phyloP scores from a whole-genome alignment of 495 filamentous ascomycete species.

The Aspergillus mulundensis region DNA sequence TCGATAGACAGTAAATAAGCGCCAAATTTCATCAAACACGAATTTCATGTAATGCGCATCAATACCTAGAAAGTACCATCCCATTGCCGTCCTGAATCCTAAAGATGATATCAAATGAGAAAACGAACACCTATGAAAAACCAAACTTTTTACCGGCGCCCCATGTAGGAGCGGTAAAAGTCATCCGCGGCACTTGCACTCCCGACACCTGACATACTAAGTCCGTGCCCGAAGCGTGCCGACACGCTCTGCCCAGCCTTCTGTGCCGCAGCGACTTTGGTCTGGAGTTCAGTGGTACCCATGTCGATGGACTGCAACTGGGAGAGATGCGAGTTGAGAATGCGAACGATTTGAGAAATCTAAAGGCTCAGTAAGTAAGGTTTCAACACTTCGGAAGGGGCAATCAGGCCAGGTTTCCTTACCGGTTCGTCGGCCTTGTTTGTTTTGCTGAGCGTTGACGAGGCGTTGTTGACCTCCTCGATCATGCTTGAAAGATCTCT shows the following conservation, averaged over 20 bases:
- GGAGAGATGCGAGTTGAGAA: conserved; percentile 85
- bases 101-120: conserved; percentile 1
- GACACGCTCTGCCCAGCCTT: conserved; percentile 67
- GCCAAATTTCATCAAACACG: conserved; percentile 4
- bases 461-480: conserved; percentile 91
- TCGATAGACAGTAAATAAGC: conserved; percentile 2
- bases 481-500: conserved; percentile 92
- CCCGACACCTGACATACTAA: conserved; percentile 51
- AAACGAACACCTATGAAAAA: neutral
- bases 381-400: too few species aligned
- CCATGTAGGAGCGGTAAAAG: conserved; percentile 77
- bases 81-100: neutral
- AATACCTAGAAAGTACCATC: neutral
- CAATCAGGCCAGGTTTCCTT: conserved; percentile 30
- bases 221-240: conserved; percentile 56
- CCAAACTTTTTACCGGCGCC: conserved; percentile 44
- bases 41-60: neutral
- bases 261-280: conserved; percentile 74
- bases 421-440: conserved; percentile 89
- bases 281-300: conserved; percentile 71
- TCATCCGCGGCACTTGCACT: conserved; percentile 67
- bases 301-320: conserved; percentile 89
- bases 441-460: conserved; percentile 76
- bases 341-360: conserved; percentile 89
- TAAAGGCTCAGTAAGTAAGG: conserved; percentile 31